Evolutionary conservation across 352 stramenopile genomes (phyloP), one percentile per base, ranked within the genome.

Genomic region (Phytophthora hibernalis): DNA sequence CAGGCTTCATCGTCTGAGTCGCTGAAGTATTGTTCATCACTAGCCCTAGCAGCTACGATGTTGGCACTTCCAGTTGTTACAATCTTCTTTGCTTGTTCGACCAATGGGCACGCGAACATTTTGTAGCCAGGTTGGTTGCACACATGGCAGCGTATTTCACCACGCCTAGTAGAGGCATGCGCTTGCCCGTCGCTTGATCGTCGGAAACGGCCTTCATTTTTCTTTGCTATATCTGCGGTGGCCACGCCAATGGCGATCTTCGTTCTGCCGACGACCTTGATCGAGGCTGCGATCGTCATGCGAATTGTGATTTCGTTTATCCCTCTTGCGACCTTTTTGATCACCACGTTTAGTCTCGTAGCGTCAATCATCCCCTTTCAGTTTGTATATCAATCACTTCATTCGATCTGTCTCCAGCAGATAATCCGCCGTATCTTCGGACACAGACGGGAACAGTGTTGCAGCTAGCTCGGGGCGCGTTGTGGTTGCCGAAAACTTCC

Each of bases 401-500:
- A 50, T 50, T 30, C 43, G 20, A 10, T 50, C 43, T 18, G 43
- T 50, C 13, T 33, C 43, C 15, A 33, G 1, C 2, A 28, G n/a
- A 30, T 50, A 50, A 30, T 50, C 43, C 16, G 2, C 5, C 13
- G 43, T 9, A 10, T 50, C 43, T 11, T 50, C 43, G 3, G 43
- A 18, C 7, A 50, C 22, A 12, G 43, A 50, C 2, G 33, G 50
- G 1, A 61, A 13, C n/a, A 53, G 28, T 4, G 40, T 26, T 5
- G 54, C n/a, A 3, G 54, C 42, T 10, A 61, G 13, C n/a, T 54
- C 42, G 10, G 43, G 42, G 12, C 43, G 54, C 3, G 42, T n/a
- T 15, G n/a, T 48, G 51, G 7, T 47, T 54, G 13, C 30, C 51
- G 31, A 47, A 61, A 7, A 54, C 54, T 38, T 54, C 42, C 21